Evolutionary conservation across 2,329 filamentous ascomycete species (phyloP).

Genomic region (Alternaria sp.): DNA sequence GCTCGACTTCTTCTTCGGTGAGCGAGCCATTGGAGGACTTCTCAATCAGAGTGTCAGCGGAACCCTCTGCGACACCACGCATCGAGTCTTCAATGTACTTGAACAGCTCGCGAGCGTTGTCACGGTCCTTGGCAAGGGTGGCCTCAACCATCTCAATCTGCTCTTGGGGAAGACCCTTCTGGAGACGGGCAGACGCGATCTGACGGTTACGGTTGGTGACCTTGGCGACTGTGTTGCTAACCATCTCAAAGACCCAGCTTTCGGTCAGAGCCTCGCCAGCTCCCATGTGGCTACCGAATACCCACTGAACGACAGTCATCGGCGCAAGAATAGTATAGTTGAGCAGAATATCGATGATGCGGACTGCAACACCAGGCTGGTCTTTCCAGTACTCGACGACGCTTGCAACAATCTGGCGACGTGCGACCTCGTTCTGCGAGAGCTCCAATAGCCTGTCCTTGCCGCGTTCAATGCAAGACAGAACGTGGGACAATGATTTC

Average conservation of each 20-base stretch:
- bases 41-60: conserved; percentile 78
- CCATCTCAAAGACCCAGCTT: conserved; percentile 85
- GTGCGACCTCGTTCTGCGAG: conserved; percentile 73
- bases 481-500: conserved; percentile 93
- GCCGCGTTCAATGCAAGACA: conserved; percentile 93
- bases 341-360: conserved; percentile 93
- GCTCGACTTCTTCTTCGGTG: conserved; percentile 56
- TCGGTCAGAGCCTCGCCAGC: conserved; percentile 73
- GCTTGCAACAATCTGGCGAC: conserved; percentile 85
- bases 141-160: conserved; percentile 68
- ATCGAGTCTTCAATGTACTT: conserved; percentile 79
- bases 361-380: conserved; percentile 88
- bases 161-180: conserved; percentile 62
- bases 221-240: conserved; percentile 86
- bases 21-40: conserved; percentile 60
- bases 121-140: conserved; percentile 71
- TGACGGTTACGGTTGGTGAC: conserved; percentile 86
- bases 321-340: conserved; percentile 96
- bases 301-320: conserved; percentile 86
- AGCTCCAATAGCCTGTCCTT: conserved; percentile 86
- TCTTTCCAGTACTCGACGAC: conserved; percentile 93
- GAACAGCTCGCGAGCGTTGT: conserved; percentile 81
- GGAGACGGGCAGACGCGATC: conserved; percentile 70
- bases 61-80: conserved; percentile 72
- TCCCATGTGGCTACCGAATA: conserved; percentile 70